Evolutionary conservation across 768 basidiomycete species (phyloP).

Genomic region (Rossbeevera mucosa): DNA sequence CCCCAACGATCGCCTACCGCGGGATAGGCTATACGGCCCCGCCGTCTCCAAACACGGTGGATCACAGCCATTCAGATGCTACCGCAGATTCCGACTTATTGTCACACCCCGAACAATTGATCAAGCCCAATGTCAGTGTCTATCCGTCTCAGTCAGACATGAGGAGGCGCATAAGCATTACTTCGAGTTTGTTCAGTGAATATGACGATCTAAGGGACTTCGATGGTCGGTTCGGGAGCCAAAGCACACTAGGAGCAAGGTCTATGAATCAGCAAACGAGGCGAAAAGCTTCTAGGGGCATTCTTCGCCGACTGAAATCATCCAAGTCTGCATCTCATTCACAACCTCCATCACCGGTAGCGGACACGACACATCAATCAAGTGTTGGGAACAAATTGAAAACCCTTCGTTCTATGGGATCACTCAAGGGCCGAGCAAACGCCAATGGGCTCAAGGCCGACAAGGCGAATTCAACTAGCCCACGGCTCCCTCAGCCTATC

Average conservation of each 20-base stretch:
- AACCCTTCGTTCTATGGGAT: slow-evolving; percentile 76
- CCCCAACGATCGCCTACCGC: slow-evolving; percentile 76
- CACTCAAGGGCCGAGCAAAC: slow-evolving; percentile 53
- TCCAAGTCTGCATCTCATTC: slow-evolving; percentile 40
- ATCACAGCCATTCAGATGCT: slow-evolving; percentile 16
- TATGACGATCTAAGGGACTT: slow-evolving; percentile 88
- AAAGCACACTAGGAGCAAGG: slow-evolving; percentile 61
- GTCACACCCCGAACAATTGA: slow-evolving; percentile 20
- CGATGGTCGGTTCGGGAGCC: slow-evolving; percentile 79
- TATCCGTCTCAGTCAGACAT: slow-evolving; percentile 34
- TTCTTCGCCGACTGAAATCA: slow-evolving; percentile 58
- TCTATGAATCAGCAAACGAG: slow-evolving; percentile 35
- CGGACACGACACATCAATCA: slow-evolving; percentile 34
- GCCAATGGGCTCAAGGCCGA: slow-evolving; percentile 26
- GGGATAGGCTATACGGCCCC: slow-evolving; percentile 78
- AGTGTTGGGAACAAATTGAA: slow-evolving; percentile 54
- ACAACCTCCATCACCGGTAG: slow-evolving; percentile 41
- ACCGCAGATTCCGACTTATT: slow-evolving; percentile 14
- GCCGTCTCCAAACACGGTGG: slow-evolving; percentile 32
- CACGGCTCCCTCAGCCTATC: slow-evolving; percentile 50
- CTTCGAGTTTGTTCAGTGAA: slow-evolving; percentile 72
- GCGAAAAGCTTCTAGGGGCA: slow-evolving; percentile 63
- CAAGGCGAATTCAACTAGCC: slow-evolving; percentile 42
- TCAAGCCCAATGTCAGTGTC: slow-evolving; percentile 21
- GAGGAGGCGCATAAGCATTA: slow-evolving; percentile 63